phyloP scores from a whole-genome alignment of 2,329 filamentous ascomycete genomes.

The Trichoderma semiorbis region DNA sequence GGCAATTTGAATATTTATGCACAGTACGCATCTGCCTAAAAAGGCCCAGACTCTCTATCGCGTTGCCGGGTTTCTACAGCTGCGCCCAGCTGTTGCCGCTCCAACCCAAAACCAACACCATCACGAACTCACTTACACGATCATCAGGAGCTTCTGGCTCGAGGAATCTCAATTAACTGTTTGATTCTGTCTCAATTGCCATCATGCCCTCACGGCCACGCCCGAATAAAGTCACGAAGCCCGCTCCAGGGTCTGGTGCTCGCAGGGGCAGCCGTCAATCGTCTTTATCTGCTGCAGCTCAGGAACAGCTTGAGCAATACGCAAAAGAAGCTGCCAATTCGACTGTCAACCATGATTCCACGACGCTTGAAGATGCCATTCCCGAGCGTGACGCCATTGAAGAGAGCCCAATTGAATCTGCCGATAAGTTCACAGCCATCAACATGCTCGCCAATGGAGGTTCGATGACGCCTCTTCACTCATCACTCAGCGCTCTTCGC shows the following conservation, averaged over 20 bases:
- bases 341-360: not conserved
- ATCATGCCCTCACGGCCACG: conserved; percentile 34
- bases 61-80: conserved; percentile 24
- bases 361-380: not conserved
- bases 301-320: conserved; percentile 34
- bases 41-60: not conserved
- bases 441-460: conserved; percentile 19
- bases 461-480: conserved; percentile 10
- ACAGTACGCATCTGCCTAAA: not conserved
- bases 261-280: conserved; percentile 25
- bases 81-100: conserved; percentile 23
- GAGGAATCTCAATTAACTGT: not conserved
- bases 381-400: not conserved
- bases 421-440: conserved; percentile 15
- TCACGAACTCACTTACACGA: conserved; percentile 19
- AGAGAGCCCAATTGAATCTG: conserved; percentile 15
- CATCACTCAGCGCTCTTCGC: conserved; percentile 10
- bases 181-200: not conserved
- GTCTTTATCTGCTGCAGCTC: conserved; percentile 25
- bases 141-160: not conserved
- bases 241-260: conserved; percentile 23
- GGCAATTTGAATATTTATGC: not conserved
- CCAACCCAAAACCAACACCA: not conserved
- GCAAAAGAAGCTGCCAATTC: conserved; percentile 17
- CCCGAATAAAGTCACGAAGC: conserved; percentile 45